Evolutionary conservation across 805 yeast genomes (phyloP), one percentile per base, ranked within the genome.

Genomic region (baker's yeast (Saccharomyces cerevisiae)): DNA sequence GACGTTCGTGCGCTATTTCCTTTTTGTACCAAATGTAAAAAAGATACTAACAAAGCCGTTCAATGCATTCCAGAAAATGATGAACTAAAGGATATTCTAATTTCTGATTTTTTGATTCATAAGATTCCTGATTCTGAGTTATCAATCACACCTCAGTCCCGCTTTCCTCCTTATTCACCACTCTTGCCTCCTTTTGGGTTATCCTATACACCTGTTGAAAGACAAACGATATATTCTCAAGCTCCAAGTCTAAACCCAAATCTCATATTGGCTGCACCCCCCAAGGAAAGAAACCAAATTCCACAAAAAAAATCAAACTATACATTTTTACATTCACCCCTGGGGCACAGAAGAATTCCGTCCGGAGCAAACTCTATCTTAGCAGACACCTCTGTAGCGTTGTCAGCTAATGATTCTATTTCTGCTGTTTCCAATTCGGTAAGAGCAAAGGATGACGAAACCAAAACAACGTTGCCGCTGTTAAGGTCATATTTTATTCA

Each of bases 41-140:
- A 46, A 22, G 61, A 57, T 11, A 52, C 49, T 17, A 49, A 51
- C 6, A 50, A 30, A 9, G 49, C 51, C 22, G 56, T 51, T 3
- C 61, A 61, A 36, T 69, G 71, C 51, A 53, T 67, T 17, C 72
- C 73, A 1, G 58, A 56, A 36, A 61, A 62, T 52, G 61, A 58
- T 3, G 67, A 61, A 22, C 52, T 63, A 6, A 65, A 60, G 47
- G 70, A 68, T 52, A 61, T 55, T 48, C 41, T 69, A 9, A 57
- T 66, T n/a, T 67, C 70, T 1, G 59, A 61, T 6, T 56, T 64
- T 29, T 54, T 68, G 30, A 57, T 61, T 6, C 57, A 41, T 27
- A 52, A 54, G 36, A 14, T 46, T 26, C 13, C 50, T 11, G 26
- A 24, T 28, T 22, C 46, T 10, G 21, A 17, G 10, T 10, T 41